Base-by-base conservation (phyloP, 2,329 filamentous ascomycete genomes). In the Anisogramma anomala region DNA sequence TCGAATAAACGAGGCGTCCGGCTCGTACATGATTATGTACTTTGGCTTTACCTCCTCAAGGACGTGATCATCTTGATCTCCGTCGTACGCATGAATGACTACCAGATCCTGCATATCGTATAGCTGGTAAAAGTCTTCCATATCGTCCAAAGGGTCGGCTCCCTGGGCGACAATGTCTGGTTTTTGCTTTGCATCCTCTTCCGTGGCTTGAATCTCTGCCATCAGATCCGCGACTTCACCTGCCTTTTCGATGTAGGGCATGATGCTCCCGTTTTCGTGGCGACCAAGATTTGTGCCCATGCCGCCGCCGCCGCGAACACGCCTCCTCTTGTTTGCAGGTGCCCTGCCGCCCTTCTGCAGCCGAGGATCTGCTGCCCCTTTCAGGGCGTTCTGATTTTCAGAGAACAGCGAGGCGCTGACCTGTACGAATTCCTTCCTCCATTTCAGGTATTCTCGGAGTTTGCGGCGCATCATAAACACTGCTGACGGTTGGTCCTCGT, bases 11-110 rank as follows among this genome's bases (percentile, higher is more conserved):
- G 89, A 80, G 3, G 89, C 79, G 50, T 96, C 87, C 1, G 91
- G 89, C 58, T 96, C 91, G 60, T 95, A 98, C 91, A 98, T 96
- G 64, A 98, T 83, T 45, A 98, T 86, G 60, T 95, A 95, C 46
- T 84, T 79, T 25, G 91, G 91, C 55, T 84, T 87, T 43, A 91
- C 72, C 61, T 98, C 91, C 58, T 98, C 89, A 1, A 98, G 72
- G n/a, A 96, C 73, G 58, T 94, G 85, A 57, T 96, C 91, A 58
- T 98, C 91, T 66, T 89, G 82, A 57, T 96, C 91, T 9, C 88
- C 88, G 45, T 94, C 87, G 58, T 94, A 98, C 1, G 91, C 83
- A 58, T 96, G 91, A 14, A 96, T 71, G 30, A 94, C 77, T 10
- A 96, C 72, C 15, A 96, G 67, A 50, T 94, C 84, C 51, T 85